phyloP scores from a whole-genome alignment of 306 rosid genomes.

The Castanospermum australe region DNA sequence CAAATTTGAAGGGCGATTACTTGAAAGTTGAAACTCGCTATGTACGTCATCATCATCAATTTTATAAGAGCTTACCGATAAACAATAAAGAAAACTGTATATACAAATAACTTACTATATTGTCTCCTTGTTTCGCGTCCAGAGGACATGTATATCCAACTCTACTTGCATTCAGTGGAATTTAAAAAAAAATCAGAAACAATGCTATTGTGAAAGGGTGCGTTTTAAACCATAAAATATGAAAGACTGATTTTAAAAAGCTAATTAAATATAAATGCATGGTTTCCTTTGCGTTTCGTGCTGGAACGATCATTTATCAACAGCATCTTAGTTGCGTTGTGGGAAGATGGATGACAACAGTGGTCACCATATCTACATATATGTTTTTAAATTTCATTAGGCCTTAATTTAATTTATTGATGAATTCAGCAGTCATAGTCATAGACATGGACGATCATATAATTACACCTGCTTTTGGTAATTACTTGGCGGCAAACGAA shows the following conservation, averaged over 20 bases:
- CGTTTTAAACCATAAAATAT: neutral
- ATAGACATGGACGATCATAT: conserved; percentile 3
- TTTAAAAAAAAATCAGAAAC: neutral
- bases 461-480: conserved; percentile 30
- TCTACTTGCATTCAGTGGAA: neutral
- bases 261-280: neutral
- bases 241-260: neutral
- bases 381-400: too few species aligned
- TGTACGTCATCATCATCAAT: too few species aligned
- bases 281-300: conserved; percentile 26
- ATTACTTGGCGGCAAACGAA: conserved; percentile 39
- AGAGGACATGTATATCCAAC: neutral
- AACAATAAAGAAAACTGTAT: neutral
- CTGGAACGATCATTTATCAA: conserved; percentile 14
- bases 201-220: neutral
- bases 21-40: too few species aligned
- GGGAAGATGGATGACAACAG: conserved; percentile 21
- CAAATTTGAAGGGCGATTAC: too few species aligned
- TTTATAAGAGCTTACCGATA: too few species aligned
- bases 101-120: neutral
- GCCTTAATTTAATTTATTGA: too few species aligned
- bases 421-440: too few species aligned
- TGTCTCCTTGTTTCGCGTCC: conserved; percentile 10
- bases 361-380: conserved; percentile 30
- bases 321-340: conserved; percentile 6